Evolutionary conservation across 805 yeast species (phyloP), one percentile per base, ranked within the genome.

Genomic region (Yamadazyma paraphyllophila): DNA sequence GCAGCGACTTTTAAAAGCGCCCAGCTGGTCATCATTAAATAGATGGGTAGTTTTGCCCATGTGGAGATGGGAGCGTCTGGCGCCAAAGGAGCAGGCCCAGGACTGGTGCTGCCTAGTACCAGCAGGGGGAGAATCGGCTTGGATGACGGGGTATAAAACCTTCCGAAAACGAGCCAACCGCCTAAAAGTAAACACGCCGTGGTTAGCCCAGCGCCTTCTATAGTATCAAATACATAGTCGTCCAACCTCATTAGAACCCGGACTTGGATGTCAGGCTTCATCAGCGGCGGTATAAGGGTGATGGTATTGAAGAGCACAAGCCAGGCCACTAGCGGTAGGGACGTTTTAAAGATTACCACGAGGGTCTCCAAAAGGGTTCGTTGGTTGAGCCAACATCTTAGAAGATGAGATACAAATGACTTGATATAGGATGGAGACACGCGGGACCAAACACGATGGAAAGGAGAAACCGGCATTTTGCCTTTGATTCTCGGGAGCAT

Each of bases 181-280:
- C 53, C 60, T 42, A 54, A 39, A 15, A 43, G 17, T 59, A 61
- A 42, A 33, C 51, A 46, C 2, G 48, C n/a, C 25, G 51, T n/a
- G 17, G 53, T 46, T 14, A 54, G 14, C 2, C 45, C 4, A 7
- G 46, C 42, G 4, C 54, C 54, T 8, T 41, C 36, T 4, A 14
- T 11, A 17, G 47, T 49, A 30, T 62, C 53, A 49, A 73, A 78
- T 41, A 74, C 55, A 43, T 63, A 63, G 24, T 56, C 55, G 63
- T 71, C 88, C 52, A 64, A 52, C 41, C 68, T 62, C 47, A 68
- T 71, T 10, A 76, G 69, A 15, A 78, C 54, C 44, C 74, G 78
- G 79, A 55, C 74, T 73, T 49, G 81, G 78, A 9, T 55, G 46
- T 0, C 26, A 1, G 88, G 88, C 48, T 88, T 44, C 36, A 43